A percentile compares a stretch with the other conserved stretches of the same genome.
These are phyloP conservation scores for Sphaerulina musiva DNA, from an alignment of 2,329 filamentous ascomycete genomes.

Conservation along the genomic window DNA sequence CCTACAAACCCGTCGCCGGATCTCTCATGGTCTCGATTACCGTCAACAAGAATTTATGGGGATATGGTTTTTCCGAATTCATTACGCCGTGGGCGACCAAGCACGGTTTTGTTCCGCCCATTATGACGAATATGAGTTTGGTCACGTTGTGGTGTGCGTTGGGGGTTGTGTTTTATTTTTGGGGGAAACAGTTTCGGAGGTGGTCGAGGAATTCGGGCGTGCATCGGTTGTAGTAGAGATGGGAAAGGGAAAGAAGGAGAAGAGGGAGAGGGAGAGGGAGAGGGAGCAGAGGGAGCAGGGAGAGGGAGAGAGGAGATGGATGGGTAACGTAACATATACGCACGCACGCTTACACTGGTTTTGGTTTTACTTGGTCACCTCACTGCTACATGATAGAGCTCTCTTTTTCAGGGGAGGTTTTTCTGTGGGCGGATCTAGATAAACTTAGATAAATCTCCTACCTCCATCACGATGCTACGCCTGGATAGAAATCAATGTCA, in stretches of 20 bases:
- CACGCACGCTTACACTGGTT: too few species aligned
- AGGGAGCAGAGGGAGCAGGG: too few species aligned
- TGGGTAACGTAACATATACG: too few species aligned
- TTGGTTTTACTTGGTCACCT: too few species aligned
- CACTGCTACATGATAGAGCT: too few species aligned
- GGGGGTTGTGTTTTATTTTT: conserved; percentile 52
- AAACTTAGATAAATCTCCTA: too few species aligned
- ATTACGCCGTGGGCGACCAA: conserved; percentile 44
- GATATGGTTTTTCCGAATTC: conserved; percentile 49
- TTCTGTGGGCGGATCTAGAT: too few species aligned
- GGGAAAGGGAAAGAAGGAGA: not conserved
- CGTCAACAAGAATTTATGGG: conserved; percentile 59
- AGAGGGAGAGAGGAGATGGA: too few species aligned
- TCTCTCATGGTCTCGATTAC: conserved; percentile 56
- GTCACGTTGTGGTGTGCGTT: conserved; percentile 49
- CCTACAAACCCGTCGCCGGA: conserved; percentile 58
- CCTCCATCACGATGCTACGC: not conserved
- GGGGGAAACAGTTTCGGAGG: conserved; percentile 53
- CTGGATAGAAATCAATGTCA: too few species aligned
- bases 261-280: too few species aligned
- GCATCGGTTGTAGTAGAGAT: conserved; percentile 41
- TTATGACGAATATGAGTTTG: conserved; percentile 55
- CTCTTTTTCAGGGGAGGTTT: too few species aligned
- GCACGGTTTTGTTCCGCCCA: conserved; percentile 49
- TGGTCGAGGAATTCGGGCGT: conserved; percentile 52